Evolutionary conservation across 371 early-diverging fungal species (phyloP).

Genomic region (Mortierella sp.): DNA sequence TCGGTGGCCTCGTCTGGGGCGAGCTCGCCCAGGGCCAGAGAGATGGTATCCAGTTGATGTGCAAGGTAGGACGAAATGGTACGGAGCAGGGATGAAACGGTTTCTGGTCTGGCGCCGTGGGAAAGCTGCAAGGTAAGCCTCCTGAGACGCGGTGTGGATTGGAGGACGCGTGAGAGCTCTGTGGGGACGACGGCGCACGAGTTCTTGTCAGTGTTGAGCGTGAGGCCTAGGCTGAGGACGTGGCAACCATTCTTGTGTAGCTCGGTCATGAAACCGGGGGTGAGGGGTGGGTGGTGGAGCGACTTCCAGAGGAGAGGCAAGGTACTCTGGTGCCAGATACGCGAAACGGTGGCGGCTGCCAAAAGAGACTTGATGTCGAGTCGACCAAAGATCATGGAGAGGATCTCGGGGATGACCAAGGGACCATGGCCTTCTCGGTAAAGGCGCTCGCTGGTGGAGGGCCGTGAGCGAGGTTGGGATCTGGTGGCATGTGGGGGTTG

Average conservation of each 20-base stretch:
- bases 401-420: slow-evolving; percentile 21
- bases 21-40: slow-evolving; percentile 8
- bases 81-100: slow-evolving; percentile 5
- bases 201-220: slow-evolving; percentile 11
- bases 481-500: not conserved
- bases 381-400: slow-evolving; percentile 18
- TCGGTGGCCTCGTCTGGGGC: not conserved
- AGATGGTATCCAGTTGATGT: not conserved
- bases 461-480: not conserved
- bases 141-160: slow-evolving; percentile 7
- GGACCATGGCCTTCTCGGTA: not conserved
- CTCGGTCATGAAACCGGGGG: slow-evolving; percentile 8
- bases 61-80: not conserved
- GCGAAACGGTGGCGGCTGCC: slow-evolving; percentile 4
- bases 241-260: slow-evolving; percentile 13
- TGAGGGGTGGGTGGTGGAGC: slow-evolving; percentile 1
- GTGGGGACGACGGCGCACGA: slow-evolving; percentile 12
- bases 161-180: slow-evolving; percentile 20
- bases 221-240: slow-evolving; percentile 11
- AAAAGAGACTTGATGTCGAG: slow-evolving; percentile 13
- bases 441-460: not conserved
- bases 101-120: not conserved
- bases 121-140: slow-evolving; percentile 8
- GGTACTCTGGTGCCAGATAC: slow-evolving; percentile 18
- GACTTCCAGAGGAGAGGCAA: slow-evolving; percentile 15